Evolutionary conservation across 2,329 filamentous ascomycete genomes (phyloP).

Genomic region (Ophiostoma novo-ulmi): DNA sequence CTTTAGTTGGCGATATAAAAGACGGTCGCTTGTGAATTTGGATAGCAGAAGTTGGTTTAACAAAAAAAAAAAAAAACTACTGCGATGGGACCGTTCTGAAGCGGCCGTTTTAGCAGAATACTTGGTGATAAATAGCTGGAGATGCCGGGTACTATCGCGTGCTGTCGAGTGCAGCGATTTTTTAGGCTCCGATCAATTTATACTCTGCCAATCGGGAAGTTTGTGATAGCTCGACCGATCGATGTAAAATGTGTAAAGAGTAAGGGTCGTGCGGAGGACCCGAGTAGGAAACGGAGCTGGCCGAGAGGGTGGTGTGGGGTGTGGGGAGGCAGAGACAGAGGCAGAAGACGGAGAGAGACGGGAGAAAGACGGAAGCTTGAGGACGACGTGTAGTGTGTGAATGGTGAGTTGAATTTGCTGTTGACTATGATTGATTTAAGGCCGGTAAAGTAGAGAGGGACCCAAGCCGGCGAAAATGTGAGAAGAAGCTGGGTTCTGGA

Average conservation of each 20-base stretch:
- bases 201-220: not conserved
- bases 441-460: not conserved
- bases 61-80: not conserved
- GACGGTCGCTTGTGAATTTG: not conserved
- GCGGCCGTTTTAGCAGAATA: not conserved
- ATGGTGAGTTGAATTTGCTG: not conserved
- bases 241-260: not conserved
- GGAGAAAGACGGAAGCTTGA: not conserved
- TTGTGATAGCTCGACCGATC: not conserved
- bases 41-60: not conserved
- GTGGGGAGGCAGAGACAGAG: slow-evolving; percentile 13
- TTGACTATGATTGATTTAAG: not conserved
- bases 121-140: not conserved
- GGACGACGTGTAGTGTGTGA: not conserved
- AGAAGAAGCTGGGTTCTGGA: too few species aligned
- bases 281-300: slow-evolving; percentile 18
- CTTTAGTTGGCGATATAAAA: not conserved
- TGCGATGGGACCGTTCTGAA: not conserved
- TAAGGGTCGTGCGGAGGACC: slow-evolving; percentile 13
- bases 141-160: not conserved
- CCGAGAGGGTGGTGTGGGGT: slow-evolving; percentile 22
- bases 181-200: not conserved
- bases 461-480: not conserved
- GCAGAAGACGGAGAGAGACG: not conserved
- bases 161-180: not conserved